These are phyloP conservation scores for Parachlorella kessleri DNA, from an alignment of 139 green algal species.

Conservation along the genomic window DNA sequence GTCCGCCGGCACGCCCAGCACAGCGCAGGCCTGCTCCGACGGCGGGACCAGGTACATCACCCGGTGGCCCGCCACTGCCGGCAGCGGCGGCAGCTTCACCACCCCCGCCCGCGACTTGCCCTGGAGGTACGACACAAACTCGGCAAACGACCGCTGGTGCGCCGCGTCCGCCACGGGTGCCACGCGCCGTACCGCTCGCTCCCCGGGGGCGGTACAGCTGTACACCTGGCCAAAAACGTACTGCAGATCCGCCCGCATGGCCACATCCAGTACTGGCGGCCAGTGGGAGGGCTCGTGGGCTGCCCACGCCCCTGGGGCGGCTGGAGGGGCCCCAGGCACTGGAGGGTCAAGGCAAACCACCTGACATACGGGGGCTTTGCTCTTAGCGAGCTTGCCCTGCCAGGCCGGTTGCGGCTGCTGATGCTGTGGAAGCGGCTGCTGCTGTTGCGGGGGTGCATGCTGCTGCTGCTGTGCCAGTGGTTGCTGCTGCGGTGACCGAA, in stretches of 20 bases:
- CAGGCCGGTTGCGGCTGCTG: conserved; percentile 1
- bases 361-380: background rate
- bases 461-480: background rate
- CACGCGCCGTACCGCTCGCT: conserved; percentile 16
- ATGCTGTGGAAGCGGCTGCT: background rate
- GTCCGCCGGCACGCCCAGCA: conserved; percentile 8
- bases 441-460: background rate
- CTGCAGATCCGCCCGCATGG: conserved; percentile 16
- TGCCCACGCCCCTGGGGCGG: too few relatives aligned
- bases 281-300: conserved; percentile 28
- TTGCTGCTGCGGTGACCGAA: background rate
- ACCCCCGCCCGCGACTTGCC: conserved; percentile 34
- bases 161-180: background rate
- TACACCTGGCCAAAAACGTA: conserved; percentile 30
- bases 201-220: background rate
- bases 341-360: conserved; percentile 10
- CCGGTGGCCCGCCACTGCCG: conserved; percentile 1
- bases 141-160: background rate
- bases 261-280: conserved; percentile 31
- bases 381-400: conserved; percentile 22
- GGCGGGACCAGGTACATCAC: conserved; percentile 35
- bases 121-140: conserved; percentile 33
- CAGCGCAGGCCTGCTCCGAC: conserved; percentile 11
- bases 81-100: conserved; percentile 28
- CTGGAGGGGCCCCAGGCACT: too few relatives aligned